Percentiles rank a stretch among this genome's conserved stretches.
Conservation (phyloP, 2,329 filamentous ascomycete species). For the Colletotrichum kahawae region DNA sequence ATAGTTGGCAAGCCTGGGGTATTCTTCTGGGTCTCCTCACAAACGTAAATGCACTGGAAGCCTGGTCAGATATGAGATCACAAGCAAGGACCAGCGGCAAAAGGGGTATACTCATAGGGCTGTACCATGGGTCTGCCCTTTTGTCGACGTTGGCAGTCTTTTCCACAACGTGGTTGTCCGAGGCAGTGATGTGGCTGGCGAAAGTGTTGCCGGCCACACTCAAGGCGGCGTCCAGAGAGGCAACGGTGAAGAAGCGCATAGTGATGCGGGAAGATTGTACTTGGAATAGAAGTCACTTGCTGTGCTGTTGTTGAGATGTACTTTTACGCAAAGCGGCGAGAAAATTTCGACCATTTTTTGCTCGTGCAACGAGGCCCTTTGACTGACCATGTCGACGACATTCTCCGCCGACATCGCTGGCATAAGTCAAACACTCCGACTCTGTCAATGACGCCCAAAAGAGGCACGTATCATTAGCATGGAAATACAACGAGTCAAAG, state of each 20-base stretch:
- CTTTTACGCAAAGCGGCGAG: neutral
- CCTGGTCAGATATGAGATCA: too few relatives aligned
- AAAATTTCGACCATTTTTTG: neutral
- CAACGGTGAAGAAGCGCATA: neutral
- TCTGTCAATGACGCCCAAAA: neutral
- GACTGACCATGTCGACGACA: neutral
- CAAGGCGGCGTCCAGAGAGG: neutral
- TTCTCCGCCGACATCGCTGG: neutral
- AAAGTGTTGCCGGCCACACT: neutral
- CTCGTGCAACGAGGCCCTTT: neutral
- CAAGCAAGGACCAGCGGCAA: neutral
- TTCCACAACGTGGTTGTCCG: neutral
- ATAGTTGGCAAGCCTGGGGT: too few relatives aligned
- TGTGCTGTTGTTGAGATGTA: neutral
- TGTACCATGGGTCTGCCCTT: neutral
- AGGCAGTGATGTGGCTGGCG: neutral
- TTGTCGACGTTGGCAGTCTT: neutral
- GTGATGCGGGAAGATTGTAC: neutral
- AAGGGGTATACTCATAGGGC: neutral
- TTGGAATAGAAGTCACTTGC: neutral
- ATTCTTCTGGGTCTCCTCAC: too few relatives aligned
- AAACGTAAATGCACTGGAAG: too few relatives aligned
- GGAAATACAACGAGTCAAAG: neutral
- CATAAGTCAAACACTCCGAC: neutral
- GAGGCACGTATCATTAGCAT: neutral